Evolutionary conservation across 2,329 filamentous ascomycete genomes (phyloP), one percentile per base, ranked within the genome.

Genomic region (Monilinia vaccinii-corymbosi): DNA sequence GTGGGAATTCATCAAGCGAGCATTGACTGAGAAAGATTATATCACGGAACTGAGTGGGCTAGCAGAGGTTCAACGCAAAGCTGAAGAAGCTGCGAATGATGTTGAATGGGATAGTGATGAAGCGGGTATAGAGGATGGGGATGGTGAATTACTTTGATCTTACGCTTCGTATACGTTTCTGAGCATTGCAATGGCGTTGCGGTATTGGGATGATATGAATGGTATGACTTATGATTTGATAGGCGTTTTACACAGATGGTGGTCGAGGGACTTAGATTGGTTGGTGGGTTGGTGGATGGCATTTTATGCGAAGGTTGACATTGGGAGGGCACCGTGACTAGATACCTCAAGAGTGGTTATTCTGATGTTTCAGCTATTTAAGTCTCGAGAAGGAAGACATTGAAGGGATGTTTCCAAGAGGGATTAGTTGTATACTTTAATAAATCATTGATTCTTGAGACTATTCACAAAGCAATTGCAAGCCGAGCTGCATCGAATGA

Each of bases 1-100:
- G 0, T 95, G 89, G 89, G 81, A 77, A 0, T 95, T 95, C 71
- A 83, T 94, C 38, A 86, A 86, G 75, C 79, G 79, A 60, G 89
- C 89, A 0, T 74, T 94, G 16, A 82, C 84, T 62, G 87, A 92
- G 72, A 85, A 84, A 69, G 86, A 90, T 1, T 94, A 88, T 70
- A 87, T 95, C 0, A 83, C 87, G 34, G 89, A 93, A 71, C 76
- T 93, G 38, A 88, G 84, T 38, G 88, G 88, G 0, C 71, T 91
- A 47, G 85, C 85, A 0, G 88, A 91, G 71, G 84, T 91, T n/a
- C 83, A 86, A 71, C 74, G 81, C 25, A 73, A 72, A 61, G 82
- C 83, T 0, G 81, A 84, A 66, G 77, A 76, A 34, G 68, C 70
- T n/a, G 69, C 69, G 7, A 67, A 69, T 50, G 69, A 83, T 48